These are phyloP conservation scores for Conticribra guillardii DNA, from an alignment of 108 stramenopile genomes.

Conservation along the genomic window DNA sequence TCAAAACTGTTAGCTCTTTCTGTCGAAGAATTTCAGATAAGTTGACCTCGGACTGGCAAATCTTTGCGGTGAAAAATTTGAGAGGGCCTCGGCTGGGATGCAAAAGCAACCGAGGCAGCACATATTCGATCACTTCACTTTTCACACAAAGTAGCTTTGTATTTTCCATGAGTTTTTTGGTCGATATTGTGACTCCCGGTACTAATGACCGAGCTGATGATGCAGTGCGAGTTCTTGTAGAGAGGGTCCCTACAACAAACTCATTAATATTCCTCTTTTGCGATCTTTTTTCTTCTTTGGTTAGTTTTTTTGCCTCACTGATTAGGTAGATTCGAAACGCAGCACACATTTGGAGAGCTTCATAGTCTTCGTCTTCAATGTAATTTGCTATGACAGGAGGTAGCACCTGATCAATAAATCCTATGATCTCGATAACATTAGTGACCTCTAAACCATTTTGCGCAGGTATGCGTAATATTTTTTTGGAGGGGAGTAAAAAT, in stretches of 20 bases:
- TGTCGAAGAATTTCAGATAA: slow-evolving; percentile 42
- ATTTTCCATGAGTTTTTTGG: slow-evolving; percentile 55
- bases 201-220: slow-evolving; percentile 34
- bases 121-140: slow-evolving; percentile 53
- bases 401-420: slow-evolving; percentile 35
- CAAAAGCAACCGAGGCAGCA: slow-evolving; percentile 65
- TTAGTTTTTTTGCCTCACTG: slow-evolving; percentile 27
- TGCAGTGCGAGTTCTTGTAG: slow-evolving; percentile 11
- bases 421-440: slow-evolving; percentile 30
- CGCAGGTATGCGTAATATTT: slow-evolving; percentile 13
- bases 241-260: slow-evolving; percentile 29
- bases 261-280: slow-evolving; percentile 35
- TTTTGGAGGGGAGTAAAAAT: slow-evolving; percentile 22
- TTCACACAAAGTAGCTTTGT: slow-evolving; percentile 57
- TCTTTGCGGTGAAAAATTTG: slow-evolving; percentile 59
- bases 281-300: slow-evolving; percentile 21
- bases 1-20: slow-evolving; percentile 56
- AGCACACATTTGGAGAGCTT: slow-evolving; percentile 51
- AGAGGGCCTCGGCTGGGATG: slow-evolving; percentile 49
- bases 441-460: slow-evolving; percentile 27
- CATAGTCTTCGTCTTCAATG: slow-evolving; percentile 46
- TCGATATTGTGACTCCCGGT: slow-evolving; percentile 40
- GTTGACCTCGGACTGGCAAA: slow-evolving; percentile 52
- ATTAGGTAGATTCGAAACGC: slow-evolving; percentile 51
- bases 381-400: slow-evolving; percentile 31